Conservation (phyloP, 2,329 filamentous ascomycete genomes). For the Ramularia endophylla region DNA sequence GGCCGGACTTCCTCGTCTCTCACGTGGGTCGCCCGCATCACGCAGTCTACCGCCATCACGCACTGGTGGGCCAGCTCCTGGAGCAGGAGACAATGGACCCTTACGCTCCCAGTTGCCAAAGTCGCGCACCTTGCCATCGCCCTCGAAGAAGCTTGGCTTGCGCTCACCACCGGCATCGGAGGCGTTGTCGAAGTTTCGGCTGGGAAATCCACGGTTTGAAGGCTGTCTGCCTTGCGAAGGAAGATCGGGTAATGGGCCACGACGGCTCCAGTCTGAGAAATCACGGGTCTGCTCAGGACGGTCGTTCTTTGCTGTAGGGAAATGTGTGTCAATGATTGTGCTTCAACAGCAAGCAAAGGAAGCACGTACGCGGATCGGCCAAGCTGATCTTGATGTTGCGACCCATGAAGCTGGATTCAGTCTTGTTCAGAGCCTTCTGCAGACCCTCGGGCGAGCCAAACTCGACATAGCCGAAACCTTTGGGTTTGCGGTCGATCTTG, state of each 20-base stretch:
- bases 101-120: slow-evolving; percentile 92
- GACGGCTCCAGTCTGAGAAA: slow-evolving; percentile 85
- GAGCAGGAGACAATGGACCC: slow-evolving; percentile 74
- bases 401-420: slow-evolving; percentile 77
- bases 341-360: background rate
- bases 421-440: slow-evolving; percentile 81
- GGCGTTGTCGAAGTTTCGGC: slow-evolving; percentile 32
- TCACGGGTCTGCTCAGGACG: slow-evolving; percentile 66
- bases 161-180: slow-evolving; percentile 52
- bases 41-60: slow-evolving; percentile 55
- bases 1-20: slow-evolving; percentile 56
- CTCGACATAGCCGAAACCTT: slow-evolving; percentile 97
- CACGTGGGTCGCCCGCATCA: slow-evolving; percentile 50
- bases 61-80: slow-evolving; percentile 36
- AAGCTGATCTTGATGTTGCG: slow-evolving; percentile 90
- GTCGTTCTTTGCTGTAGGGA: slow-evolving; percentile 46
- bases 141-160: slow-evolving; percentile 61
- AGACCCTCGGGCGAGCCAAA: slow-evolving; percentile 82
- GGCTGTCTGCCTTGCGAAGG: slow-evolving; percentile 44
- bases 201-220: slow-evolving; percentile 44
- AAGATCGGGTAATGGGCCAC: slow-evolving; percentile 76
- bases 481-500: slow-evolving; percentile 85
- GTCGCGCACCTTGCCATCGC: slow-evolving; percentile 71
- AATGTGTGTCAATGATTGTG: slow-evolving; percentile 7
- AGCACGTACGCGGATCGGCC: slow-evolving; percentile 88